phyloP scores from a whole-genome alignment of 305 asterid species.

The Nicotiana rustica region DNA sequence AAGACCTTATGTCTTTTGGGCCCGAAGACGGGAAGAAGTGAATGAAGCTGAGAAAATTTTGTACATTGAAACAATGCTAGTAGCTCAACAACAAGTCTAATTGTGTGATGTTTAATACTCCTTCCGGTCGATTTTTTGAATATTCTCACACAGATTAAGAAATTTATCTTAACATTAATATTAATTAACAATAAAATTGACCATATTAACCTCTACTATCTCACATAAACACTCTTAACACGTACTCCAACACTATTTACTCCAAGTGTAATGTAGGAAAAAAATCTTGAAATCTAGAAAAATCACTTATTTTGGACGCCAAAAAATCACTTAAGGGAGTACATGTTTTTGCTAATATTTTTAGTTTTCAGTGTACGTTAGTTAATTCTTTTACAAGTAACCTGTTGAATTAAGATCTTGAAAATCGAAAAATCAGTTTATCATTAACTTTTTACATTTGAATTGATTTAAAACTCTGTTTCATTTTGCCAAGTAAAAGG shows the following conservation, averaged over 20 bases:
- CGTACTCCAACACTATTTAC: no score
- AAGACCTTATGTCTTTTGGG: no score
- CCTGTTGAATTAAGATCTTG: not conserved
- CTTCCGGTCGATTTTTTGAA: no score
- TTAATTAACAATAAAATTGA: no score
- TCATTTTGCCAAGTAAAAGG: not conserved
- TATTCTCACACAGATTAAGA: no score
- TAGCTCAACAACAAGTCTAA: not conserved
- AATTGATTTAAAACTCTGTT: not conserved
- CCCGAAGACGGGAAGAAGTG: not conserved
- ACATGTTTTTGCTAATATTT: not conserved
- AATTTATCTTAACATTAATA: no score
- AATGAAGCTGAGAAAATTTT: not conserved
- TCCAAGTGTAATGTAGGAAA: no score
- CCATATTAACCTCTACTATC: no score
- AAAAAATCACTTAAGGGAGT: no score
- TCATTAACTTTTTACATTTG: not conserved
- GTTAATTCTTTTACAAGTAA: not conserved
- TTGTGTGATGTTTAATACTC: not conserved
- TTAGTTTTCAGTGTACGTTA: not conserved
- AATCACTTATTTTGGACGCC: no score
- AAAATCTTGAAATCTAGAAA: no score
- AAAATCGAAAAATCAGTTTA: not conserved
- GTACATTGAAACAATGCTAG: not conserved
- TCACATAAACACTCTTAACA: no score